Conservation (phyloP, 345 rosid species). For the Litchi chinensis region DNA sequence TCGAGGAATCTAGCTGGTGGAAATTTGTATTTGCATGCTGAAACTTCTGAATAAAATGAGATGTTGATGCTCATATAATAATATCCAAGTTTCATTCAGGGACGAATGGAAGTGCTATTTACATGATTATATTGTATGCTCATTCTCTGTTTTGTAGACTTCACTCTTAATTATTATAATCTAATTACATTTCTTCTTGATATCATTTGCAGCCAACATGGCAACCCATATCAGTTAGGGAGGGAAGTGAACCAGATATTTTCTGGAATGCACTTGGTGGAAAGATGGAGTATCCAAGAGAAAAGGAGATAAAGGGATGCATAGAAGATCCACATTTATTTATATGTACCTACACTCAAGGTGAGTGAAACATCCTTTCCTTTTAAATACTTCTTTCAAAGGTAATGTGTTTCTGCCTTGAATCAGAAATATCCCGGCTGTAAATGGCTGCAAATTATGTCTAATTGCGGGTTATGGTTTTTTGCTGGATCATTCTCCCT, state of each 20-base stretch:
- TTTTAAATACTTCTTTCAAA: slow-evolving; percentile 28
- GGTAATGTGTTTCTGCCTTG: slow-evolving; percentile 45
- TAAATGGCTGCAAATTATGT: slow-evolving; percentile 36
- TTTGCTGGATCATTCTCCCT: slow-evolving; percentile 44
- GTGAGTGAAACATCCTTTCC: slow-evolving; percentile 47
- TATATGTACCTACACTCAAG: slow-evolving; percentile 42
- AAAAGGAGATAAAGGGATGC: slow-evolving; percentile 48
- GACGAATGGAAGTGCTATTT: neutral
- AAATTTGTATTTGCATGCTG: neutral
- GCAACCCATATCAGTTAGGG: slow-evolving; percentile 74
- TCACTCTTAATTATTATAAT: neutral
- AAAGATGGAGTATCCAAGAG: slow-evolving; percentile 71
- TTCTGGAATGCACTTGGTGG: slow-evolving; percentile 89
- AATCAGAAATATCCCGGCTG: slow-evolving; percentile 48
- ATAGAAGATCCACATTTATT: slow-evolving; percentile 74
- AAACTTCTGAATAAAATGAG: neutral
- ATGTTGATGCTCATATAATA: neutral
- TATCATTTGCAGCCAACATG: slow-evolving; percentile 58
- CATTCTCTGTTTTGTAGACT: neutral
- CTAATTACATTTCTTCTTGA: slow-evolving; percentile 6
- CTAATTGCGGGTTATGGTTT: slow-evolving; percentile 50
- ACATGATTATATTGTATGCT: neutral
- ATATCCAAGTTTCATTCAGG: neutral
- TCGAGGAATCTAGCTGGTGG: neutral
- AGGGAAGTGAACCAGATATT: slow-evolving; percentile 76